Evolutionary conservation across 371 early-diverging fungal genomes (phyloP).

Genomic region (Mucor circinelloides): DNA sequence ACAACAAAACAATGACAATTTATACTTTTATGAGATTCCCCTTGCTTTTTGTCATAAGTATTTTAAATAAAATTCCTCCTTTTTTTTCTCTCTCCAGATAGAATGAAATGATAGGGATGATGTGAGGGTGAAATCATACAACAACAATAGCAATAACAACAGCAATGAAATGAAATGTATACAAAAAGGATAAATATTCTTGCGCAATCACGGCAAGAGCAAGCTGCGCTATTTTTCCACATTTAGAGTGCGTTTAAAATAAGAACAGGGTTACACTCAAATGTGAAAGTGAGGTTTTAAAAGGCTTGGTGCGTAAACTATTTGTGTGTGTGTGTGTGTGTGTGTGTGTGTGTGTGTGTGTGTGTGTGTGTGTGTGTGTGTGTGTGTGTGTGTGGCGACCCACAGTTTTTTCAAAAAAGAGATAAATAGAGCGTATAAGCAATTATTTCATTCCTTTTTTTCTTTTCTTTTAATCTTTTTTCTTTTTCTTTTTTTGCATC

Average conservation of each 20-base stretch:
- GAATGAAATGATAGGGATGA: no score
- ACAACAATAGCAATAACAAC: not conserved
- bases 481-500: slow-evolving; percentile 8
- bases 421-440: not conserved
- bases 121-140: not conserved
- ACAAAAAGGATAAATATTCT: not conserved
- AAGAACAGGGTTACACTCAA: not conserved
- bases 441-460: slow-evolving; percentile 5
- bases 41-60: not conserved
- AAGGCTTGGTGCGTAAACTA: not conserved
- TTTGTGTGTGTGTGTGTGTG: no score
- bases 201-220: not conserved
- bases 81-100: no score
- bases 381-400: no score
- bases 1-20: not conserved
- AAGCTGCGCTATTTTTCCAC: slow-evolving; percentile 2
- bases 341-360: no score
- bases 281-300: slow-evolving; percentile 9
- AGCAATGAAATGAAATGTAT: not conserved
- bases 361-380: no score
- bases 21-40: not conserved
- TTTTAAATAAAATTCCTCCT: no score
- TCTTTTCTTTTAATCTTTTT: not conserved
- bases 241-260: not conserved
- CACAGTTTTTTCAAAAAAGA: not conserved